Evolutionary conservation across 768 basidiomycete genomes (phyloP).

Genomic region (Tephrocybe sp.): DNA sequence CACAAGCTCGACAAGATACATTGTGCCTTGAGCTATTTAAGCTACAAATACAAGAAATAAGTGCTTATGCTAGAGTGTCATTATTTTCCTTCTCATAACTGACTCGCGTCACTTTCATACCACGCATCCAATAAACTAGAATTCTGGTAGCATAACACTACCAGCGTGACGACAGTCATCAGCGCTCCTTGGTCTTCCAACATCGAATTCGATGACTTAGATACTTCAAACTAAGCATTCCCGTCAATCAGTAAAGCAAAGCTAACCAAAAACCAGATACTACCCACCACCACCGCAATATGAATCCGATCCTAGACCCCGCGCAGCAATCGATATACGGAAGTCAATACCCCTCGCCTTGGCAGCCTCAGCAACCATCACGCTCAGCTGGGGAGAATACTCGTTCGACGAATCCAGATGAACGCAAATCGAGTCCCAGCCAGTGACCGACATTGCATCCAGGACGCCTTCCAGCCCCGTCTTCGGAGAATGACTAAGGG

Average conservation of each 20-base stretch:
- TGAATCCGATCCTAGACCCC: not conserved
- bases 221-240: not conserved
- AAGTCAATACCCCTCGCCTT: conserved; percentile 3
- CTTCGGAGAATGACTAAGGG: not conserved
- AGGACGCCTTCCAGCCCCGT: conserved; percentile 1
- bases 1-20: too few species aligned
- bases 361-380: not conserved
- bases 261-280: not conserved
- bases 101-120: too few species aligned
- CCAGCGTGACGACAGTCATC: too few species aligned
- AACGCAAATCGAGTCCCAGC: conserved; percentile 6
- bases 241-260: not conserved
- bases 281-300: not conserved
- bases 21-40: too few species aligned
- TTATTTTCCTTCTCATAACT: too few species aligned
- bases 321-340: not conserved
- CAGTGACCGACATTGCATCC: conserved; percentile 4
- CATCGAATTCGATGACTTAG: too few species aligned
- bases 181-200: too few species aligned
- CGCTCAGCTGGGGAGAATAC: not conserved
- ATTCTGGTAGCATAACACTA: too few species aligned
- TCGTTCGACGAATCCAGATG: not conserved
- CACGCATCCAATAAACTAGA: too few species aligned
- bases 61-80: too few species aligned
- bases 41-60: too few species aligned